Percentiles rank a stretch among this genome's conserved stretches.
phyloP scores from a whole-genome alignment of 495 filamentous ascomycete genomes.

The Pseudoneurospora amorphoporcata region DNA sequence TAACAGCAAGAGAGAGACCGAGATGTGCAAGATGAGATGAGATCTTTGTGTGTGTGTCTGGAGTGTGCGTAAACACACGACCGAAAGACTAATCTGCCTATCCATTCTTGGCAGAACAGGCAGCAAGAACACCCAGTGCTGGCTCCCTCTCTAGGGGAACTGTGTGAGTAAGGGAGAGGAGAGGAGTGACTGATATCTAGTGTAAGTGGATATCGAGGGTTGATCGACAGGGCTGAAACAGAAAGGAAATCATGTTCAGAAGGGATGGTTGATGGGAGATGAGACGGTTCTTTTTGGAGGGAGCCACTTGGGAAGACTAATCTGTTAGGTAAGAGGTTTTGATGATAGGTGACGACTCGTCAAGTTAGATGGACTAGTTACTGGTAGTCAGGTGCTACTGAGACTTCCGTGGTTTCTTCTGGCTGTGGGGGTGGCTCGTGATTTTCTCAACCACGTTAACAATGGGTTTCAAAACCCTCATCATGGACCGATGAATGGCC shows the following conservation, averaged over 20 bases:
- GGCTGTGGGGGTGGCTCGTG: neutral
- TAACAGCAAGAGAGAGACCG: neutral
- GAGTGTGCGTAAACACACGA: neutral
- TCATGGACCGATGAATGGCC: neutral
- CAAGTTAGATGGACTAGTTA: neutral
- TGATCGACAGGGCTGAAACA: conserved; percentile 22
- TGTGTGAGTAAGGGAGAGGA: neutral
- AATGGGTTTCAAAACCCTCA: neutral
- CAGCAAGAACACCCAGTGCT: neutral
- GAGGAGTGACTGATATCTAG: neutral
- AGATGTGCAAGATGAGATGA: neutral
- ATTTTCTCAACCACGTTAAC: neutral
- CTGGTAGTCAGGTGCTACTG: neutral
- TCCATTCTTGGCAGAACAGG: neutral
- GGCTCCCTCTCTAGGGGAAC: neutral
- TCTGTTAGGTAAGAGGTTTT: neutral
- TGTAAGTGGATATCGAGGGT: neutral
- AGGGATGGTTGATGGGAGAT: neutral
- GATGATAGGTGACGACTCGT: neutral
- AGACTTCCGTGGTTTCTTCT: neutral
- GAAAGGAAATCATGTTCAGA: neutral
- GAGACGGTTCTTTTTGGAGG: neutral
- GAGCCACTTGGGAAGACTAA: neutral
- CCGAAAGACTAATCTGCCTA: no score
- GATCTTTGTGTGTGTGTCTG: neutral